A percentile compares a stretch with the other conserved stretches of the same genome.
Evolutionary conservation across 2,329 filamentous ascomycete species (phyloP).

Genomic region (Diaporthe citri): DNA sequence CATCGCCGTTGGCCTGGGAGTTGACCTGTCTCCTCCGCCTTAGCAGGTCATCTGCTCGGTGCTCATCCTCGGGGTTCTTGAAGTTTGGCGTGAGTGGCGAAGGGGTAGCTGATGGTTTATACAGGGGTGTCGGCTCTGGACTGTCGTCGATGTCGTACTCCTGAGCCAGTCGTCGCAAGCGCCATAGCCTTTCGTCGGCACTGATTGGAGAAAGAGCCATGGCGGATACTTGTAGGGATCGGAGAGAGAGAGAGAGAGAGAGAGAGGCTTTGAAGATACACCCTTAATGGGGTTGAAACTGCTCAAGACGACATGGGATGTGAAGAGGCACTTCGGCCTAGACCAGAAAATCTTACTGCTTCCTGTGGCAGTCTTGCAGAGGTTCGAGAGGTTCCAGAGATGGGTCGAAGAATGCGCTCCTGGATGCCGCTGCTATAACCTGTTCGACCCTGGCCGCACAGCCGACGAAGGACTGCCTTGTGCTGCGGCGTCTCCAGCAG

Average conservation of each 20-base stretch:
- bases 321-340: slow-evolving; percentile 7
- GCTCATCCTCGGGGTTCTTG: slow-evolving; percentile 62
- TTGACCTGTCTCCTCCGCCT: slow-evolving; percentile 56
- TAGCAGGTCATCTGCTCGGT: slow-evolving; percentile 66
- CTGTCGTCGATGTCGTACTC: slow-evolving; percentile 63
- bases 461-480: slow-evolving; percentile 1
- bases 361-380: background rate
- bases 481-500: background rate
- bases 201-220: slow-evolving; percentile 38
- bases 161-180: slow-evolving; percentile 63
- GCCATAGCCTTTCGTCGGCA: slow-evolving; percentile 57
- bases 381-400: background rate
- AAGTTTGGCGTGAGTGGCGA: slow-evolving; percentile 56
- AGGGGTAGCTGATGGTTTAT: slow-evolving; percentile 50
- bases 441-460: background rate
- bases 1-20: slow-evolving; percentile 46
- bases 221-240: background rate
- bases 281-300: slow-evolving; percentile 10
- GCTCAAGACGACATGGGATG: slow-evolving; percentile 20
- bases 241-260: background rate
- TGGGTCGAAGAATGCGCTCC: background rate
- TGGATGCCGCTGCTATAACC: slow-evolving; percentile 1
- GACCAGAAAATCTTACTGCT: background rate
- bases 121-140: slow-evolving; percentile 54
- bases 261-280: background rate